These are phyloP conservation scores for Hypoxylon sp. DNA, from an alignment of 2,329 filamentous ascomycete genomes.

Conservation along the genomic window DNA sequence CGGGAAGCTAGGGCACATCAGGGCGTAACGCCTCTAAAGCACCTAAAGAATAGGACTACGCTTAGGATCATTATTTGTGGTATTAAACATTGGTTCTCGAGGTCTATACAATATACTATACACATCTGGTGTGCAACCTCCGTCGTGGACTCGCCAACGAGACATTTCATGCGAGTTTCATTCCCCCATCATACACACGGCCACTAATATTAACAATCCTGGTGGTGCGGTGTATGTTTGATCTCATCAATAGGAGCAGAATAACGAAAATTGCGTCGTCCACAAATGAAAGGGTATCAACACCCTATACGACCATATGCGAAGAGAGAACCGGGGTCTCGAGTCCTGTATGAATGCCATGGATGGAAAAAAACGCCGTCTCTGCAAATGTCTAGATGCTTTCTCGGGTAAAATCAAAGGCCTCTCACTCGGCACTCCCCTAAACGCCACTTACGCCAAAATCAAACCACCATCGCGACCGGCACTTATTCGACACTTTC, in stretches of 20 bases:
- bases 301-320: conserved; percentile 31
- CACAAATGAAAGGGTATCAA: conserved; percentile 42
- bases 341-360: conserved; percentile 39
- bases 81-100: conserved; percentile 36
- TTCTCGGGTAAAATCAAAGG: conserved; percentile 26
- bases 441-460: conserved; percentile 43
- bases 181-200: conserved; percentile 29
- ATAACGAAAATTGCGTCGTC: conserved; percentile 14
- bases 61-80: conserved; percentile 16
- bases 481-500: conserved; percentile 50
- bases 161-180: conserved; percentile 28
- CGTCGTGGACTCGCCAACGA: conserved; percentile 21
- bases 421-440: conserved; percentile 14
- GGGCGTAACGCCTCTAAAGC: neutral
- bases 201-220: conserved; percentile 11
- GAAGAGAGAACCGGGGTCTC: conserved; percentile 29
- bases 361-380: conserved; percentile 35
- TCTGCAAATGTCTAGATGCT: conserved; percentile 41
- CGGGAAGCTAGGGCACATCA: neutral
- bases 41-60: neutral
- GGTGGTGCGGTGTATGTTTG: conserved; percentile 14
- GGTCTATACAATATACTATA: conserved; percentile 32
- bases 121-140: conserved; percentile 29
- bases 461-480: conserved; percentile 18
- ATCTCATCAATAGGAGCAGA: conserved; percentile 18